Base-by-base conservation (phyloP, 768 basidiomycete genomes). In the Lentinula detonsa region DNA sequence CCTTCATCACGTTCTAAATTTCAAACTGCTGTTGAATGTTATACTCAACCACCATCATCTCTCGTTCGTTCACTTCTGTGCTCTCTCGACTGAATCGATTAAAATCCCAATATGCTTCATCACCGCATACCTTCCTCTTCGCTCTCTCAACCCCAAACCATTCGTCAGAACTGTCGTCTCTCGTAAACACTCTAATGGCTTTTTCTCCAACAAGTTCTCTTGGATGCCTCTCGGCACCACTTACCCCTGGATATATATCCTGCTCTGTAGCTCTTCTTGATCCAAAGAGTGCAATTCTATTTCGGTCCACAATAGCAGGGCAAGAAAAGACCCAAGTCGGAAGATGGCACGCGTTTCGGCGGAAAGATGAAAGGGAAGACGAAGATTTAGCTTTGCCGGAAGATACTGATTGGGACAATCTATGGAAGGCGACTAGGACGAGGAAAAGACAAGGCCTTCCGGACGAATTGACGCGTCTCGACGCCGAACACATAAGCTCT, bases 251-350 rank as follows among this genome's bases (percentile, higher is more conserved):
- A n/a, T 42, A 18, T 40, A 49, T 84, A 34, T 73, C 80, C 1
- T 89, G 87, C 65, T 84, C 86, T 23, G 67, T 90, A 7, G 86
- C 84, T 0, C 67, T 81, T 4, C 82, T 88, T 56, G 77, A 84
- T 56, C 65, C 75, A 1, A 62, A 70, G 0, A 56, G 68, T 7
- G 80, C 79, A 10, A 72, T 76, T 1, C 72, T 81, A 1, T 91
- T 91, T 66, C 78, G 79, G n/a, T 90, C 88, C 8, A 78, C 76
- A 1, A 81, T 91, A 57, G 79, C 81, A 1, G 89, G 90, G 10
- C 75, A 75, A 51, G 70, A 74, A n/a, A 74, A 81, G 15, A 70
- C 80, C 2, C 86, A 88, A 66, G 88, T 91, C 11, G 90, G 90
- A 33, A 76, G 88, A 50, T 86, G 86, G 87, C 86, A 88, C 68